Conservation (phyloP, 2,329 filamentous ascomycete genomes). For the Aspergillus luchuensis region DNA sequence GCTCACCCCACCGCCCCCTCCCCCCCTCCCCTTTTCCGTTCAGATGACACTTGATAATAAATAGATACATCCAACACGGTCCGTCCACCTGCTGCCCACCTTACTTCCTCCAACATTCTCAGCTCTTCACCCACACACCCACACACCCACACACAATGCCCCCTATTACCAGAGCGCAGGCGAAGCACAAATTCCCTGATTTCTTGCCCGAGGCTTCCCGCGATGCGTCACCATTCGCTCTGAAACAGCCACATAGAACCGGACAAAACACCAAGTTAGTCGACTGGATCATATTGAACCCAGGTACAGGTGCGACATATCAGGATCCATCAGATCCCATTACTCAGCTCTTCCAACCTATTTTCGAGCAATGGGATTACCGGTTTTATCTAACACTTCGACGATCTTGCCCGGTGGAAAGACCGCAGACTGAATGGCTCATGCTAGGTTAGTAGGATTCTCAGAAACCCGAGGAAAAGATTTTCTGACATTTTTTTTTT, state of each 20-base stretch:
- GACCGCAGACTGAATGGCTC: not conserved
- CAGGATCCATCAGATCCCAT: not conserved
- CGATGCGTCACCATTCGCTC: not conserved
- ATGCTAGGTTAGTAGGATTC: too few relatives aligned
- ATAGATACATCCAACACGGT: too few relatives aligned
- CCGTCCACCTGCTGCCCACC: not conserved
- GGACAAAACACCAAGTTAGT: not conserved
- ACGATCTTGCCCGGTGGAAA: not conserved
- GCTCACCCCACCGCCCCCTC: too few relatives aligned
- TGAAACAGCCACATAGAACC: not conserved
- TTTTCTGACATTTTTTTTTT: too few relatives aligned
- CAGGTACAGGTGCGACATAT: not conserved
- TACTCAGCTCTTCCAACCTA: not conserved
- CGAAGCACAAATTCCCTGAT: not conserved
- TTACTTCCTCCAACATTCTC: too few relatives aligned
- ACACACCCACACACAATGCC: too few relatives aligned
- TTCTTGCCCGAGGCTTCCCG: not conserved
- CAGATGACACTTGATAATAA: too few relatives aligned
- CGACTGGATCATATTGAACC: not conserved
- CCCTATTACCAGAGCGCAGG: not conserved
- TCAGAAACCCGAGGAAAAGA: too few relatives aligned
- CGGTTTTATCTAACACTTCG: not conserved
- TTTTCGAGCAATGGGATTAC: not conserved
- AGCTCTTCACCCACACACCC: too few relatives aligned
- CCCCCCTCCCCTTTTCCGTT: too few relatives aligned